These are phyloP conservation scores for Lepidium didymum DNA, from an alignment of 345 rosid genomes.

Conservation along the genomic window DNA sequence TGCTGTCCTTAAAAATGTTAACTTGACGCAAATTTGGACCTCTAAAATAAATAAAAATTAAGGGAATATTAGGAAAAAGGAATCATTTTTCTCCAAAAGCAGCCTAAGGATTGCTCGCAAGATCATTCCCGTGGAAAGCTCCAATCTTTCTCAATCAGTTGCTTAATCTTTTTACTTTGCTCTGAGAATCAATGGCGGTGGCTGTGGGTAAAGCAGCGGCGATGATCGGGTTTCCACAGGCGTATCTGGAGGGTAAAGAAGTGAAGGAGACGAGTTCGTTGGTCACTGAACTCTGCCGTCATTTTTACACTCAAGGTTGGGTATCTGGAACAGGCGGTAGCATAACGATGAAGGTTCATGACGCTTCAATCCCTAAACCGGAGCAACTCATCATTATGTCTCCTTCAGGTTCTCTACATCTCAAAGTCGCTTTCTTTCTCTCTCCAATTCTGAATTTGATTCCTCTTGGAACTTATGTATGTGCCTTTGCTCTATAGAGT, in stretches of 20 bases:
- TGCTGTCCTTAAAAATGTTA: neutral
- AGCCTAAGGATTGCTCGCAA: neutral
- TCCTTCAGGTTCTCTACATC: conserved; percentile 65
- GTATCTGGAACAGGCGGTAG: conserved; percentile 95
- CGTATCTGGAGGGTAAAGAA: conserved; percentile 54
- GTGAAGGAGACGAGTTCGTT: conserved; percentile 59
- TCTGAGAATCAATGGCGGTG: conserved; percentile 25
- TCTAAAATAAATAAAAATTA: neutral
- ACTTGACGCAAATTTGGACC: conserved; percentile 8
- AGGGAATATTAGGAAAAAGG: neutral
- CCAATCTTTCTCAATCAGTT: neutral
- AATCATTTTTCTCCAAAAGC: conserved; percentile 13
- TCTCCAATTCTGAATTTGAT: neutral
- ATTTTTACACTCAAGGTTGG: conserved; percentile 90
- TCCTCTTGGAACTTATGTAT: neutral
- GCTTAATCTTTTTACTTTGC: neutral
- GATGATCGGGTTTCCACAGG: conserved; percentile 43
- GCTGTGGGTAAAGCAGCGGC: conserved; percentile 12
- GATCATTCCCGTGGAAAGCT: neutral
- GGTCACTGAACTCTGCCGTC: conserved; percentile 77
- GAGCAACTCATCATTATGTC: conserved; percentile 87
- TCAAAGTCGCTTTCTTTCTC: neutral
- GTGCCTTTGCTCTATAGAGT: neutral
- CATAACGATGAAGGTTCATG: conserved; percentile 77
- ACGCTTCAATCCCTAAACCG: conserved; percentile 60